Conservation (phyloP, 345 rosid species). For the Jatropha curcas region DNA sequence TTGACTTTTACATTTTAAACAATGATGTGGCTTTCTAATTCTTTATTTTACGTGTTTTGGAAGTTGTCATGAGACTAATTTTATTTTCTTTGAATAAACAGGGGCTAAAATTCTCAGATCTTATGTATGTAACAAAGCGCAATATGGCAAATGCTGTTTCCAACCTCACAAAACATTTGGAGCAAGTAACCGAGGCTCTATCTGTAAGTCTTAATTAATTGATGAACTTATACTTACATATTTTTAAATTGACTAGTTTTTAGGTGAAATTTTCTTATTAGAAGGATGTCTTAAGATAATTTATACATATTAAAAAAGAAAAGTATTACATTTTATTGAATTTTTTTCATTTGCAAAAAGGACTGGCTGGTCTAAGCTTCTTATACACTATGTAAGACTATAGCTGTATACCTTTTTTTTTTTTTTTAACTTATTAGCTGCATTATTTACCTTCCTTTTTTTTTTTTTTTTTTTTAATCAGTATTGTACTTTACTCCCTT, state of each 20-base stretch:
- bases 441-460: no score
- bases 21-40: not conserved
- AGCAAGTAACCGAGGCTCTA: constrained; percentile 71
- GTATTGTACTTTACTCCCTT: no score
- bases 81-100: constrained; percentile 24
- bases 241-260: not conserved
- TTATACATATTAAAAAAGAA: not conserved
- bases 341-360: not conserved
- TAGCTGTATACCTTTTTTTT: no score
- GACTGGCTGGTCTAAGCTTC: not conserved
- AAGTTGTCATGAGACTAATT: constrained; percentile 18
- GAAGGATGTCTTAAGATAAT: not conserved
- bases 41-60: not conserved
- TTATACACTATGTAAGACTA: not conserved
- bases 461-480: no score
- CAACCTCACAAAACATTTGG: constrained; percentile 82
- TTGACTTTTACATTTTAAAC: not conserved
- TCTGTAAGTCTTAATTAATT: constrained; percentile 47
- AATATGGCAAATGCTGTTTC: constrained; percentile 77
- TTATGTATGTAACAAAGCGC: constrained; percentile 84
- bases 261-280: not conserved
- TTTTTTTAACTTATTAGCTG: no score
- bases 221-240: not conserved
- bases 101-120: constrained; percentile 89
- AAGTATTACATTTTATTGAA: not conserved